These are phyloP conservation scores for Chytriomyces confervae DNA, from an alignment of 192 early-diverging fungal genomes.

Conservation along the genomic window DNA sequence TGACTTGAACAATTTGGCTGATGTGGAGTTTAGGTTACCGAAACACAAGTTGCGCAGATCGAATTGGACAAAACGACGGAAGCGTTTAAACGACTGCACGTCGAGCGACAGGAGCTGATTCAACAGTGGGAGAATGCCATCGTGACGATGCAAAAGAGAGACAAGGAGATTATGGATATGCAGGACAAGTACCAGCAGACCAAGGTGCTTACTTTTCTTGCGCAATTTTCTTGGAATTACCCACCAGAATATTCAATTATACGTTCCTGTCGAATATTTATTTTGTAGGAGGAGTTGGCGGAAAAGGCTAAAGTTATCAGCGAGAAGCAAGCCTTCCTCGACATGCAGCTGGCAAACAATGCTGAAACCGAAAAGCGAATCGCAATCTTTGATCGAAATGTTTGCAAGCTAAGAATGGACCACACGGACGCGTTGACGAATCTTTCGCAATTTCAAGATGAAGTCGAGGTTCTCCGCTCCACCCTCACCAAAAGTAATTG, in stretches of 20 bases:
- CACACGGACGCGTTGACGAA: conserved; percentile 40
- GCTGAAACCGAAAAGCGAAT: conserved; percentile 61
- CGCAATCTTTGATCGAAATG: conserved; percentile 49
- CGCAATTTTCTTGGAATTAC: neutral
- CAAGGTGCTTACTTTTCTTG: conserved; percentile 40
- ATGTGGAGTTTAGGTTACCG: conserved; percentile 52
- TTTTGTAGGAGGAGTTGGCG: conserved; percentile 49
- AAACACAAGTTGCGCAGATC: conserved; percentile 66
- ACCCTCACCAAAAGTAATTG: conserved; percentile 57
- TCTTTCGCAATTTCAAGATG: conserved; percentile 59
- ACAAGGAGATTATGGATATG: conserved; percentile 54
- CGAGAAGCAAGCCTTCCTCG: conserved; percentile 58
- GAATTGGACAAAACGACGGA: conserved; percentile 65
- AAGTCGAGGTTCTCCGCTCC: conserved; percentile 59
- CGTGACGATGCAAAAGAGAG: conserved; percentile 55
- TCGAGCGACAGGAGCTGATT: conserved; percentile 63
- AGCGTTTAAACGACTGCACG: conserved; percentile 58
- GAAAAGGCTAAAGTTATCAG: conserved; percentile 49
- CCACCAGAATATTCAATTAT: neutral
- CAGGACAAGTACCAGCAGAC: conserved; percentile 48
- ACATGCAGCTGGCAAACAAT: conserved; percentile 55
- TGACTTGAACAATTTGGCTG: neutral
- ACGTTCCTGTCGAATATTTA: neutral
- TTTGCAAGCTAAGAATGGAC: conserved; percentile 58
- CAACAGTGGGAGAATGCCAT: conserved; percentile 62